Base-by-base conservation (phyloP, 2,329 filamentous ascomycete species). In the Fusarium sulawesiense region DNA sequence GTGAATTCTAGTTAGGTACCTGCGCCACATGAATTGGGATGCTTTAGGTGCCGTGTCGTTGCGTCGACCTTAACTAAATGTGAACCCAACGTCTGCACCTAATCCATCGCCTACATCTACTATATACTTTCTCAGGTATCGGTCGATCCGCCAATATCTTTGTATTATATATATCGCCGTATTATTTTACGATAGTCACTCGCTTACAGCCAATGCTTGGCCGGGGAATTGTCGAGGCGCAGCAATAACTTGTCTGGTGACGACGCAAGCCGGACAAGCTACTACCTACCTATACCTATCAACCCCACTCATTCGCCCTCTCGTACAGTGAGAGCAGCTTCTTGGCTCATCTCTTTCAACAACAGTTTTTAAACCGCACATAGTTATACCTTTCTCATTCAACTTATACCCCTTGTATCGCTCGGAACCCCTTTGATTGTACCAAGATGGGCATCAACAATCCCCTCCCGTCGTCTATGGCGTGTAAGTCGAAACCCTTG, bases 381-480 rank as follows among this genome's bases (percentile, higher is more conserved):
- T 45, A 32, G 23, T 21, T 27, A 27, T 54, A 34, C 23, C 18
- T 30, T 32, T 48, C 13, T 55, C 20, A 25, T 45, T 55, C 37
- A 14, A 34, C 20, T 21, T 21, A 20, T 41, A 41, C 49, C 32
- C 25, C 32, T 47, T 44, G 6, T 10, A 46, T 46, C 34, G 45
- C 46, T 44, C 10, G 45, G 27, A 18, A 37, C 42, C 16, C 54
- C 29, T 45, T 49, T 29, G n/a, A 40, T 18, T 42, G 32, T 50
- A 56, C 27, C 64, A 70, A 64, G 30, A 90, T 91, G 87, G 89
- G 89, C 75, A 83, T 91, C 80, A 85, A 91, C 77, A 91, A 90
- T 75, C 89, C 89, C 71, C 85, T 91, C 65, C 89, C 89, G 78
- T 87, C 88, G 78, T 90, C 88, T 72, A 83, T 91, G 83, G 87